Base-by-base conservation (phyloP, 1,284 basidiomycete genomes). In the Macrocybe sp. region DNA sequence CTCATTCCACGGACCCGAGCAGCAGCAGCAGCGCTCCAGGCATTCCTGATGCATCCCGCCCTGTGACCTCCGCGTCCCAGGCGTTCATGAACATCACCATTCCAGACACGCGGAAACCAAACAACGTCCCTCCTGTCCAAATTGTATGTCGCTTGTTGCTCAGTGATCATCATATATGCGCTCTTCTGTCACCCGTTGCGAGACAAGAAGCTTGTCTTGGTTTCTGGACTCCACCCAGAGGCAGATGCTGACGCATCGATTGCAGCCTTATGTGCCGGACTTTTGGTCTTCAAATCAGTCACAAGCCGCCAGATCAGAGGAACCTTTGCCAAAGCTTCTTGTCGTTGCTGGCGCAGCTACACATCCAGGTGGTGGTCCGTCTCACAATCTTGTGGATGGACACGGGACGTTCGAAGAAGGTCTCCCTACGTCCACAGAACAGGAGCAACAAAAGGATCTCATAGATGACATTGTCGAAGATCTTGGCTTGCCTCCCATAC, bases 211-310 rank as follows among this genome's bases (percentile, higher is more conserved):
- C 29, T 16, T 32, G 7, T n/a, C 30, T 43, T 44, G 33, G 8
- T 38, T 41, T 8, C 39, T 43, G 10, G 22, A 22, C 42, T 55
- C 41, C 40, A 12, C 39, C 49, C 49, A 44, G 45, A 43, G 16
- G 36, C 37, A 44, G 42, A 7, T 39, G 45, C 46, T 49, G 35
- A 52, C 47, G 44, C 28, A 51, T 48, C 38, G 37, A 45, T 49
- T 47, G 29, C 45, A 90, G 87, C 87, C 87, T 4, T 86, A 78
- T 60, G 66, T 82, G 11, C 85, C 85, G 36, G 85, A 89, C 65
- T 78, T 81, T 55, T 87, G 83, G 83, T 72, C 81, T 47, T 87
- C 86, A 0, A 62, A 63, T 0, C 70, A 74, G 4, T 59, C 66
- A 44, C 67, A 70, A 47, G 59, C 63, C 53, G 50, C 54, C 4